Evolutionary conservation across 1,139 yeast genomes (phyloP).

Genomic region (Suhomyces bokatorum): DNA sequence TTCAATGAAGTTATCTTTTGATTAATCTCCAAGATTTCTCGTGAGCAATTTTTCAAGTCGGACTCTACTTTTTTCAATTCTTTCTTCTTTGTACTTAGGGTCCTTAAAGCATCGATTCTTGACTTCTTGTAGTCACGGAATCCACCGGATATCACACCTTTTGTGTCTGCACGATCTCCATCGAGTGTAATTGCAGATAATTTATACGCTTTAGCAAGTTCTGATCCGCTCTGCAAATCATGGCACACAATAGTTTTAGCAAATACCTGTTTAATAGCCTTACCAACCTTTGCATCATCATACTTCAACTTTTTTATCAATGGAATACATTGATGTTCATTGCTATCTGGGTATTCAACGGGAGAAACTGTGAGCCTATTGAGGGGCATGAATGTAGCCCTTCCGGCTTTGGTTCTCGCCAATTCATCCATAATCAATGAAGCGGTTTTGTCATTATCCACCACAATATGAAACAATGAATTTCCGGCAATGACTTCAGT

Average conservation of each 20-base stretch:
- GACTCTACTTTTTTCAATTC: slow-evolving; percentile 43
- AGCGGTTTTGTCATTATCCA: slow-evolving; percentile 86
- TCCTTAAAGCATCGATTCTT: slow-evolving; percentile 67
- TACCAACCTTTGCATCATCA: slow-evolving; percentile 50
- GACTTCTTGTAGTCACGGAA: slow-evolving; percentile 69
- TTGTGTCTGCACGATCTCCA: slow-evolving; percentile 85
- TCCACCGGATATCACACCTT: slow-evolving; percentile 90
- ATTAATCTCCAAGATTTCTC: slow-evolving; percentile 27
- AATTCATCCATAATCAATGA: slow-evolving; percentile 75
- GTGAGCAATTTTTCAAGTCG: slow-evolving; percentile 23
- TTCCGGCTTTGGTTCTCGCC: slow-evolving; percentile 67
- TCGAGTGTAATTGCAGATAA: slow-evolving; percentile 83
- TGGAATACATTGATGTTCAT: slow-evolving; percentile 64
- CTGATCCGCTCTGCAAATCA: slow-evolving; percentile 67
- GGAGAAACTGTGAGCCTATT: slow-evolving; percentile 55
- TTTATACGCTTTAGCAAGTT: slow-evolving; percentile 60
- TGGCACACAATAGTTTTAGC: slow-evolving; percentile 79
- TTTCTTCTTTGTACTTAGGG: slow-evolving; percentile 51
- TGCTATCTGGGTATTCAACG: slow-evolving; percentile 54
- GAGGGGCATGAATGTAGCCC: slow-evolving; percentile 89
- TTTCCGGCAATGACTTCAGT: slow-evolving; percentile 89
- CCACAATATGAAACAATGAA: slow-evolving; percentile 83
- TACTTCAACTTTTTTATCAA: slow-evolving; percentile 69
- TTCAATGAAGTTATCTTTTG: slow-evolving; percentile 31
- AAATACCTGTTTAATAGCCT: slow-evolving; percentile 77